Percentiles rank a stretch among this genome's conserved stretches.
phyloP scores from a whole-genome alignment of 371 early-diverging fungal genomes.

The Mucor circinelloides region DNA sequence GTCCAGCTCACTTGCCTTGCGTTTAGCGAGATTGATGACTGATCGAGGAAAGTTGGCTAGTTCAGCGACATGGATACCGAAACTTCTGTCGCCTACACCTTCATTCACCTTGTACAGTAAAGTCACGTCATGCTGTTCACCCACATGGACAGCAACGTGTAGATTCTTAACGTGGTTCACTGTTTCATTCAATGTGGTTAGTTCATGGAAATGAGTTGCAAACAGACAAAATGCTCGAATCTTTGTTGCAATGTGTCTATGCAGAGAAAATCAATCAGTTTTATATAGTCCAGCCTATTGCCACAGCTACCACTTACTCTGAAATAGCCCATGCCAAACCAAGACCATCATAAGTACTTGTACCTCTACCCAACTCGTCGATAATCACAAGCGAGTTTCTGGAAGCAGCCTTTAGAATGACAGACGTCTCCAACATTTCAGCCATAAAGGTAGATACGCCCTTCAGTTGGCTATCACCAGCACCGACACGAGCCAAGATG shows the following conservation, averaged over 20 bases:
- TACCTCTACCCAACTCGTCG: conserved; percentile 99
- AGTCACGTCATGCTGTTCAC: conserved; percentile 67
- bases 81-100: conserved; percentile 95
- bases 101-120: conserved; percentile 87
- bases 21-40: conserved; percentile 82
- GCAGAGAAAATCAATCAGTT: neutral
- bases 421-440: conserved; percentile 98
- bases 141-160: conserved; percentile 83
- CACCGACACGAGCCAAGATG: conserved; percentile 96
- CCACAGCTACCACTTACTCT: conserved; percentile 74
- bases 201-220: conserved; percentile 98
- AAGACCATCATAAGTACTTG: conserved; percentile 98
- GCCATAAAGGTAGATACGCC: conserved; percentile 99
- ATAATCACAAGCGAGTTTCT: conserved; percentile 93
- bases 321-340: conserved; percentile 97
- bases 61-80: conserved; percentile 99
- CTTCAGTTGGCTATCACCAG: conserved; percentile 92
- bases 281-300: neutral
- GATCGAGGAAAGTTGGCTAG: conserved; percentile 91
- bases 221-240: conserved; percentile 85
- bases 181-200: conserved; percentile 79
- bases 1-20: conserved; percentile 89
- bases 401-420: conserved; percentile 86
- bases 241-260: conserved; percentile 79
- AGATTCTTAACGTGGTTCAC: conserved; percentile 80